Percentiles rank a stretch among this genome's conserved stretches.
phyloP scores from a whole-genome alignment of 2,329 filamentous ascomycete genomes.

The Phoma herbarum region DNA sequence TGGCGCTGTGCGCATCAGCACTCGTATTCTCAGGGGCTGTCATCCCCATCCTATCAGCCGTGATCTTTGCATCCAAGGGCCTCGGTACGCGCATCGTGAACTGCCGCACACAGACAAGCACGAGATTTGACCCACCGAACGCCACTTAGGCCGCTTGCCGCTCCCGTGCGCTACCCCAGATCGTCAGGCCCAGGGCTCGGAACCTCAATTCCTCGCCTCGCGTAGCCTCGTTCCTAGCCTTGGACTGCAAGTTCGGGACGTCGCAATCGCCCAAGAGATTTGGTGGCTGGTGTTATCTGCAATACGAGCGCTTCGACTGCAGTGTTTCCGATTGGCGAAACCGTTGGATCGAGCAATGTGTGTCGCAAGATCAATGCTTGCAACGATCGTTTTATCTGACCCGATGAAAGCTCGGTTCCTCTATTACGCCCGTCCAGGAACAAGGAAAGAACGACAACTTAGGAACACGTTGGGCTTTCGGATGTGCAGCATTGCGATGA shows the following conservation, averaged over 20 bases:
- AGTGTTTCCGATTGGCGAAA: not conserved
- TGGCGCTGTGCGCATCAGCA: not conserved
- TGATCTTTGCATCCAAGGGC: not conserved
- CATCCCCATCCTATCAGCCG: not conserved
- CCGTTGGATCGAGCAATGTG: not conserved
- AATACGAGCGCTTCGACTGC: not conserved
- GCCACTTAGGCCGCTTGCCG: not conserved
- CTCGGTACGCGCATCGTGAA: not conserved
- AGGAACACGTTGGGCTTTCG: not conserved
- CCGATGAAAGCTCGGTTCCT: not conserved
- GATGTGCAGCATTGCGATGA: not conserved
- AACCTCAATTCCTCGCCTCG: not conserved
- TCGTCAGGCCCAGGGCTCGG: not conserved
- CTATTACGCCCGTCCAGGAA: not conserved
- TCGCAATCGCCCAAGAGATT: not conserved
- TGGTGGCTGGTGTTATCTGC: not conserved
- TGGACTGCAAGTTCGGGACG: not conserved
- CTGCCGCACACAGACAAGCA: not conserved
- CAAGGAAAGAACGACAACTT: not conserved
- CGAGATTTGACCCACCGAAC: not conserved
- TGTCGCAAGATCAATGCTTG: not conserved
- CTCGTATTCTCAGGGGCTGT: not conserved
- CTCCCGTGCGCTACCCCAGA: not conserved
- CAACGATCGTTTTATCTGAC: not conserved
- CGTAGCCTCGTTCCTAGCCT: not conserved